Evolutionary conservation across 1,284 basidiomycete species (phyloP).

Genomic region (Microbotryum violaceum): DNA sequence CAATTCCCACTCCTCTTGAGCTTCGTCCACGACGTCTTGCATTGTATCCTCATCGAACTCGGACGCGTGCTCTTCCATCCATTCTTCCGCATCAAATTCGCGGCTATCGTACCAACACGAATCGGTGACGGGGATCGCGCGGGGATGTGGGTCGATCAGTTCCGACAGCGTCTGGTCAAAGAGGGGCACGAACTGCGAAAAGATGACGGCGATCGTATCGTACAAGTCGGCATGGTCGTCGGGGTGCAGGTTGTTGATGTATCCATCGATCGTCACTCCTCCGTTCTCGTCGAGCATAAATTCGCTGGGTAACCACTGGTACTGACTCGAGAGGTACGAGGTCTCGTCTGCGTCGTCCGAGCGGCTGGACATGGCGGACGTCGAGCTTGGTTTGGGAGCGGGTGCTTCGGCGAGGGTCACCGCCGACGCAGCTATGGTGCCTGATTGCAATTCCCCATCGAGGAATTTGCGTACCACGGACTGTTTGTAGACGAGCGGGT

Average conservation of each 20-base stretch:
- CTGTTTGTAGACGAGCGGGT: slow-evolving; percentile 46
- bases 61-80: slow-evolving; percentile 3
- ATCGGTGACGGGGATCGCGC: not conserved
- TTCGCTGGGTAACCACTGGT: slow-evolving; percentile 47
- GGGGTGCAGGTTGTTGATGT: slow-evolving; percentile 54
- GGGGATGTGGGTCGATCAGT: slow-evolving; percentile 30
- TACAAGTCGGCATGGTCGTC: slow-evolving; percentile 40
- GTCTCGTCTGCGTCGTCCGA: not conserved
- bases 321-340: not conserved
- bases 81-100: not conserved
- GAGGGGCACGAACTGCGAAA: slow-evolving; percentile 47
- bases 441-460: not conserved
- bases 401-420: not conserved
- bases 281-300: slow-evolving; percentile 43
- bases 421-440: slow-evolving; percentile 5
- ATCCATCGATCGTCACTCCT: slow-evolving; percentile 36
- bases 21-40: too few relatives aligned
- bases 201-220: slow-evolving; percentile 40
- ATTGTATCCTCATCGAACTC: slow-evolving; percentile 1
- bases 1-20: not conserved
- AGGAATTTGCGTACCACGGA: too few relatives aligned
- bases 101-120: not conserved
- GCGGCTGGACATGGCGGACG: slow-evolving; percentile 1
- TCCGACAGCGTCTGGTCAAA: slow-evolving; percentile 53
- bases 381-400: not conserved